Evolutionary conservation across 2,329 filamentous ascomycete genomes (phyloP).

Genomic region (Hirsutella minnesotensis): DNA sequence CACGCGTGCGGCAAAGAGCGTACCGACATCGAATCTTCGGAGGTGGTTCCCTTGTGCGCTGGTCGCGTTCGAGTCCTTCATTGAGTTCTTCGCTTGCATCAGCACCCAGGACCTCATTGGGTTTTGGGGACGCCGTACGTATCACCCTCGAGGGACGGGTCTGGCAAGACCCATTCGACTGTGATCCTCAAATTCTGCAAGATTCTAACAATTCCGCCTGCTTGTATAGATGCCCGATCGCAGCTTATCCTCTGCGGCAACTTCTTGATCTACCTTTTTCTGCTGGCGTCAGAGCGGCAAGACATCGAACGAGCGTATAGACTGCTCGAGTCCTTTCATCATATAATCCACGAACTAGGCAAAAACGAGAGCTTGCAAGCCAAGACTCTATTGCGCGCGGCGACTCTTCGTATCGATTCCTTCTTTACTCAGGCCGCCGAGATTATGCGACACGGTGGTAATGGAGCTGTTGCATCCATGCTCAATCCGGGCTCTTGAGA

Average conservation of each 20-base stretch:
- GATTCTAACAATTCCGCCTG: too few species aligned
- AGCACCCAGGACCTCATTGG: conserved; percentile 23
- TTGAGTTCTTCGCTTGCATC: conserved; percentile 23
- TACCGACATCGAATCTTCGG: conserved; percentile 21
- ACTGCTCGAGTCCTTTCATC: conserved; percentile 24
- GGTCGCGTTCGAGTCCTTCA: conserved; percentile 23
- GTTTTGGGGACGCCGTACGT: conserved; percentile 33
- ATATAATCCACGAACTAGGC: conserved; percentile 21
- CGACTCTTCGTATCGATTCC: conserved; percentile 24
- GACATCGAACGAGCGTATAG: conserved; percentile 23
- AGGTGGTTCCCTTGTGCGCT: conserved; percentile 22
- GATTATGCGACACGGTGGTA: conserved; percentile 16
- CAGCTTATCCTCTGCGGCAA: conserved; percentile 35
- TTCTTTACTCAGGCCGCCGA: conserved; percentile 25
- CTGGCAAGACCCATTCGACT: neutral
- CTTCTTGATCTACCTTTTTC: conserved; percentile 35
- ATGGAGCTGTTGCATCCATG: conserved; percentile 35
- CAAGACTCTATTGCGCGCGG: conserved; percentile 21
- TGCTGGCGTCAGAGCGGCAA: conserved; percentile 24
- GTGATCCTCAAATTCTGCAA: neutral
- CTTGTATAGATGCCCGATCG: conserved; percentile 19
- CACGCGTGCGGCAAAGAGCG: conserved; percentile 25
- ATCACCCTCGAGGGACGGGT: neutral
- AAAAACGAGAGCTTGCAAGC: conserved; percentile 17
- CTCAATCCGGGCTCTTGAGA: conserved; percentile 38